Conservation (phyloP, 2,329 filamentous ascomycete species). For the Talaromyces albobiverticillius region DNA sequence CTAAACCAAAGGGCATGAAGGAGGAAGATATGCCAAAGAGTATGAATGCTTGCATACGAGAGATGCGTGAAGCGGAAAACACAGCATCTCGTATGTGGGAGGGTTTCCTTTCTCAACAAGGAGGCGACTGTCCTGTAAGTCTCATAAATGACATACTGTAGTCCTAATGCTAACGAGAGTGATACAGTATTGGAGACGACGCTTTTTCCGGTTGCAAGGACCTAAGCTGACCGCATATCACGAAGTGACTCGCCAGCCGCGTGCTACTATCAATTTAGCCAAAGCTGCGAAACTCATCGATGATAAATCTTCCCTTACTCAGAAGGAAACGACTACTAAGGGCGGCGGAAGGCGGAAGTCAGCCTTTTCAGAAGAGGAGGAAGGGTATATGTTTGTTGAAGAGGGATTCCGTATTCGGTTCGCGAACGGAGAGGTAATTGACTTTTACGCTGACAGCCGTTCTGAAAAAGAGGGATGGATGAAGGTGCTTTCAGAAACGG, state of each 20-base stretch:
- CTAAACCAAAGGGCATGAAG: conserved; percentile 77
- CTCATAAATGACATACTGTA: background rate
- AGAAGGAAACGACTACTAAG: conserved; percentile 76
- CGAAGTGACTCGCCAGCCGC: conserved; percentile 89
- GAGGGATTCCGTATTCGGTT: conserved; percentile 98
- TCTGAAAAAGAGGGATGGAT: conserved; percentile 94
- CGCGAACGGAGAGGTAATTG: conserved; percentile 95
- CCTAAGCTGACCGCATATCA: conserved; percentile 93
- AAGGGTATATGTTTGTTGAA: conserved; percentile 99
- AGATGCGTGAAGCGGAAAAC: conserved; percentile 87
- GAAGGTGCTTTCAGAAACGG: conserved; percentile 72
- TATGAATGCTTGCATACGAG: conserved; percentile 93
- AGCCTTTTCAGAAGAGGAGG: conserved; percentile 95
- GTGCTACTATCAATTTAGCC: conserved; percentile 92
- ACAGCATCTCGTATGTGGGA: conserved; percentile 76
- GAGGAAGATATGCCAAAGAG: conserved; percentile 99
- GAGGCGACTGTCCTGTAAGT: conserved; percentile 94
- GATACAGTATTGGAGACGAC: conserved; percentile 86
- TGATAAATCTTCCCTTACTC: conserved; percentile 77
- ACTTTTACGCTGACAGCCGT: conserved; percentile 92
- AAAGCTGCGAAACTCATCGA: conserved; percentile 94
- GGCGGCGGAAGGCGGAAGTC: conserved; percentile 81
- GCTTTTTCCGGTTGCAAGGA: conserved; percentile 92
- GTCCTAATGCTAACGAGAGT: conserved; percentile 36
- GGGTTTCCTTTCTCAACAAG: conserved; percentile 90